These are phyloP conservation scores for Dioscorea cayenensis DNA, from an alignment of 116 monocot species.

Conservation along the genomic window DNA sequence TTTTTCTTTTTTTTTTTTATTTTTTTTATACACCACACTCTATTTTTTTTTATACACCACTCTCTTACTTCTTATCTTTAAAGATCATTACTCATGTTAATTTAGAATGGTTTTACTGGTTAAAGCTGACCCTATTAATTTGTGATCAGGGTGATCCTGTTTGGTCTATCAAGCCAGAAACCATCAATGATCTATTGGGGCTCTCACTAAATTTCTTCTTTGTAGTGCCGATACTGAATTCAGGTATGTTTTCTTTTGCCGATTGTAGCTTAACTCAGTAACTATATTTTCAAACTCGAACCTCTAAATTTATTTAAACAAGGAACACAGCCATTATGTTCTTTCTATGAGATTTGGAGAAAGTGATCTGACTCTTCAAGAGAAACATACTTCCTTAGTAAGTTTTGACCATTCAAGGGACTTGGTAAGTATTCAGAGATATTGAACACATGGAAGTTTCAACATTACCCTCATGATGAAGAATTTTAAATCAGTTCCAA, in stretches of 20 bases:
- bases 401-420: too few relatives aligned
- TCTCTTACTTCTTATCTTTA: too few relatives aligned
- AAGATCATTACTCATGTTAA: background rate
- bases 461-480: too few relatives aligned
- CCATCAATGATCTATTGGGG: constrained; percentile 57
- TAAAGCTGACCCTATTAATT: background rate
- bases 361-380: too few relatives aligned
- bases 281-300: background rate
- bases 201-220: constrained; percentile 93
- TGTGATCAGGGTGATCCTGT: constrained; percentile 72
- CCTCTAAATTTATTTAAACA: background rate
- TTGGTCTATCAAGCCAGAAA: constrained; percentile 68
- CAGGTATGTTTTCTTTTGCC: constrained; percentile 26
- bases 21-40: too few relatives aligned
- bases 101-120: background rate
- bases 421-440: too few relatives aligned
- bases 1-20: too few relatives aligned
- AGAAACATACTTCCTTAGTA: too few relatives aligned
- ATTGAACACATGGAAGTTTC: too few relatives aligned
- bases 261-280: background rate
- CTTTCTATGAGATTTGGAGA: too few relatives aligned
- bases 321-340: background rate
- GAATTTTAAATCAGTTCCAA: too few relatives aligned
- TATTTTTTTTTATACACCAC: too few relatives aligned
- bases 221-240: constrained; percentile 57